Percentiles rank a stretch among this genome's conserved stretches.
Conservation (phyloP, 805 yeast species). For the Candida vaughaniae region DNA sequence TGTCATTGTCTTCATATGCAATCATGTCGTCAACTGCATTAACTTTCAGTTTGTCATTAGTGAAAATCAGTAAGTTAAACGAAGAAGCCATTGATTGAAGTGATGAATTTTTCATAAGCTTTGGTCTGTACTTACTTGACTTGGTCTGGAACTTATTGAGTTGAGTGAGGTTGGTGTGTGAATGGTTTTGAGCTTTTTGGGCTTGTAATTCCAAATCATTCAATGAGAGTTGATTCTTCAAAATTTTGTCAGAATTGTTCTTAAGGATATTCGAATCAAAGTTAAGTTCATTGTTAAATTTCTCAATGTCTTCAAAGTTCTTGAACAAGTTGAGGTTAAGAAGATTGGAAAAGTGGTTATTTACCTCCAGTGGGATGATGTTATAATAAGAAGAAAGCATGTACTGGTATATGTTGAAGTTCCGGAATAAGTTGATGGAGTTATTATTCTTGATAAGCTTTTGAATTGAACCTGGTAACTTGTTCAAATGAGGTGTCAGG, state of each 20-base stretch:
- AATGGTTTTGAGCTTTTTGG: background rate
- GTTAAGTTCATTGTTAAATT: slow-evolving; percentile 26
- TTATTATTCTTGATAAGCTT: slow-evolving; percentile 28
- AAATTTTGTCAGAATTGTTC: slow-evolving; percentile 22
- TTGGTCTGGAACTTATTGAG: background rate
- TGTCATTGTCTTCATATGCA: slow-evolving; percentile 16
- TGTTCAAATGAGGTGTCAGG: slow-evolving; percentile 22
- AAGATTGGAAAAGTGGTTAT: slow-evolving; percentile 39
- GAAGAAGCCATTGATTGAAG: slow-evolving; percentile 11
- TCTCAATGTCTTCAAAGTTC: slow-evolving; percentile 34
- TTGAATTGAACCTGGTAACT: slow-evolving; percentile 36
- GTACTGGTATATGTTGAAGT: slow-evolving; percentile 34
- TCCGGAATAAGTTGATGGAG: slow-evolving; percentile 33
- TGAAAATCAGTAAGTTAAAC: slow-evolving; percentile 12
- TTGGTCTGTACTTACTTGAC: slow-evolving; percentile 5
- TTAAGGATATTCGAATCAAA: slow-evolving; percentile 24
- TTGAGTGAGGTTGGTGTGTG: background rate
- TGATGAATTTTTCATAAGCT: slow-evolving; percentile 9
- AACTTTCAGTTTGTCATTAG: slow-evolving; percentile 6
- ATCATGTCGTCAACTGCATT: slow-evolving; percentile 14
- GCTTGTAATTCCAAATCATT: slow-evolving; percentile 14
- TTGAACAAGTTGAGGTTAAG: slow-evolving; percentile 37
- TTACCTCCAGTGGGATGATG: slow-evolving; percentile 26
- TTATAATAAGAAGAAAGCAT: slow-evolving; percentile 41
- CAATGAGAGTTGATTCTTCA: slow-evolving; percentile 25